These are phyloP conservation scores for Vanderwaltozyma verrucispora DNA, from an alignment of 805 yeast species.

Conservation along the genomic window DNA sequence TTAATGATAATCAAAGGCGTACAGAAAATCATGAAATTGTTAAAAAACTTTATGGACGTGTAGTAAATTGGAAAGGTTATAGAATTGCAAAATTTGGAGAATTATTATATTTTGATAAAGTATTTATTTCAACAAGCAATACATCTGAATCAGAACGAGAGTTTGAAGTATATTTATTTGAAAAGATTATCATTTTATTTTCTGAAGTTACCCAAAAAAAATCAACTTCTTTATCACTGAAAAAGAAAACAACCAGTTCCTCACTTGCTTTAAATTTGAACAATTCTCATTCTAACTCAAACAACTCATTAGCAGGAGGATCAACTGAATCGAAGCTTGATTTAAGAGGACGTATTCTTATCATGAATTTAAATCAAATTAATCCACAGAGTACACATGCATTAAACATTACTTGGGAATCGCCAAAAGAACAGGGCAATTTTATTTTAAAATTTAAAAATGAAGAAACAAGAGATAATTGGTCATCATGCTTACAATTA, in stretches of 20 bases:
- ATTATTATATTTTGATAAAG: conserved; percentile 61
- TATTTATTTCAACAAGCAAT: conserved; percentile 38
- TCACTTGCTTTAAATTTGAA: conserved; percentile 10
- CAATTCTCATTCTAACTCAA: conserved; percentile 6
- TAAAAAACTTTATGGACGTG: conserved; percentile 60
- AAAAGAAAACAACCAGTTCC: conserved; percentile 28
- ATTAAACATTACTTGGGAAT: conserved; percentile 68
- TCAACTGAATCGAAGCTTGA: conserved; percentile 36
- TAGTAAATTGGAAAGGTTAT: conserved; percentile 89
- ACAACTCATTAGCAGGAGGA: conserved; percentile 5
- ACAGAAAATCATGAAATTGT: conserved; percentile 74
- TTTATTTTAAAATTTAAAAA: conserved; percentile 73
- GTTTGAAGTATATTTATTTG: conserved; percentile 83
- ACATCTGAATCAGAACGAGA: conserved; percentile 63
- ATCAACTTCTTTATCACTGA: conserved; percentile 35
- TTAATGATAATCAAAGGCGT: conserved; percentile 88
- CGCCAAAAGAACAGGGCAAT: conserved; percentile 76
- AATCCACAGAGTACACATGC: conserved; percentile 40
- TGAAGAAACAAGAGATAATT: conserved; percentile 74
- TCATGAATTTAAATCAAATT: conserved; percentile 51
- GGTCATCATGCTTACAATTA: conserved; percentile 58
- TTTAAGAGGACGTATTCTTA: conserved; percentile 73
- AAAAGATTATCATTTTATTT: conserved; percentile 53
- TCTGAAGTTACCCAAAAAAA: conserved; percentile 46
- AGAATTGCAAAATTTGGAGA: conserved; percentile 75